phyloP scores from a whole-genome alignment of 2,329 filamentous ascomycete genomes.

The Didymella lethalis region DNA sequence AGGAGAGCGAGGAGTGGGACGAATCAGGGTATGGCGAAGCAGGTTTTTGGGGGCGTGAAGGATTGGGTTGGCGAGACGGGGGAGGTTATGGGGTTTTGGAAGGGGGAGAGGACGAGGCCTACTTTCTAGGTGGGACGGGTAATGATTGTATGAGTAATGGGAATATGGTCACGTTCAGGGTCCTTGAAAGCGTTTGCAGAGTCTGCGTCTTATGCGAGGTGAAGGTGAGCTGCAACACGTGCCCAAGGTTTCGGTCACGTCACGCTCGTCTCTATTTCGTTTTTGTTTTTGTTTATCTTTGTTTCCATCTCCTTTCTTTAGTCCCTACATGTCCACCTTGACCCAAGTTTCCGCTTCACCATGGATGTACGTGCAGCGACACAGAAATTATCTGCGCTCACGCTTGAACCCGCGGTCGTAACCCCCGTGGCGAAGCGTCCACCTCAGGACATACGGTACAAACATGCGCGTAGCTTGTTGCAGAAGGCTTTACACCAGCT shows the following conservation, averaged over 20 bases:
- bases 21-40: slow-evolving; percentile 63
- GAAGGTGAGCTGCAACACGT: background rate
- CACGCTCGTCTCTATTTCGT: background rate
- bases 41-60: slow-evolving; percentile 65
- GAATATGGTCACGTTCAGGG: background rate
- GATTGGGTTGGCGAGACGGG: slow-evolving; percentile 72
- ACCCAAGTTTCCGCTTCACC: background rate
- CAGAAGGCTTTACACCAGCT: background rate
- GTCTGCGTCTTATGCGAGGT: background rate
- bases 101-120: slow-evolving; percentile 63
- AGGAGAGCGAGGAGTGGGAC: slow-evolving; percentile 60
- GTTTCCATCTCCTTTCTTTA: no score
- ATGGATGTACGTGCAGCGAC: background rate
- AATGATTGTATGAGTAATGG: slow-evolving; percentile 26
- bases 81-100: slow-evolving; percentile 69
- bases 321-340: background rate
- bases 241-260: background rate
- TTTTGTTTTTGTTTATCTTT: background rate
- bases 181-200: background rate
- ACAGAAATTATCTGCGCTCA: background rate
- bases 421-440: background rate
- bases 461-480: background rate
- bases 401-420: no score
- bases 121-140: slow-evolving; percentile 34
- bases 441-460: background rate